These are phyloP conservation scores for Pyrus pyrifolia DNA, from an alignment of 306 rosid species.

Conservation along the genomic window DNA sequence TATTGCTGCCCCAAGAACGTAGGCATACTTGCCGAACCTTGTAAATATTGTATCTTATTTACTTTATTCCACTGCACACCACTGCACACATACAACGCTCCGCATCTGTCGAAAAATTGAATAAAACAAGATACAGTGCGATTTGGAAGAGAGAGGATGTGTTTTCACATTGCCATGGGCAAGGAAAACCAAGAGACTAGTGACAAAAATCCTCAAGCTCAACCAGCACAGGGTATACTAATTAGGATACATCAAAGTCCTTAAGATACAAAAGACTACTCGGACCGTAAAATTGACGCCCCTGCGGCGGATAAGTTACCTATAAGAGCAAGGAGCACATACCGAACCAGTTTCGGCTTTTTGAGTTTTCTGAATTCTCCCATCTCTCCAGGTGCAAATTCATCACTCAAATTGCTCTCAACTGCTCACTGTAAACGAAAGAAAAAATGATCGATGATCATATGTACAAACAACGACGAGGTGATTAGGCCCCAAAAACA, in stretches of 20 bases:
- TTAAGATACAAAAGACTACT: slow-evolving; percentile 25
- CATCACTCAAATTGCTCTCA: slow-evolving; percentile 15
- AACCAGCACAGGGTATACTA: slow-evolving; percentile 17
- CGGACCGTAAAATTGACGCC: slow-evolving; percentile 21
- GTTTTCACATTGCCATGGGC: slow-evolving; percentile 29
- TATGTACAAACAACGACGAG: slow-evolving; percentile 56
- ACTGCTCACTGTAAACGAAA: slow-evolving; percentile 12
- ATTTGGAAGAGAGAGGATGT: slow-evolving; percentile 12
- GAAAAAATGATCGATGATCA: slow-evolving; percentile 25
- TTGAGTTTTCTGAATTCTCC: slow-evolving; percentile 13
- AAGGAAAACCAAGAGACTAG: neutral
- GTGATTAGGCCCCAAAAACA: slow-evolving; percentile 37
- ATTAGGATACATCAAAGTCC: slow-evolving; percentile 22
- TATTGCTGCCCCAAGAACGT: too few relatives aligned
- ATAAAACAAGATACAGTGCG: neutral
- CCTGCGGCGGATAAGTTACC: slow-evolving; percentile 40
- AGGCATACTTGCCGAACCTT: too few relatives aligned
- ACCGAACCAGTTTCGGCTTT: slow-evolving; percentile 41
- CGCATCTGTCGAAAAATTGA: too few relatives aligned
- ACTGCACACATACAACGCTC: neutral
- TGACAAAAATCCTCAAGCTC: slow-evolving; percentile 23
- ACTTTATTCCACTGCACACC: too few relatives aligned
- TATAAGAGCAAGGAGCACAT: slow-evolving; percentile 30
- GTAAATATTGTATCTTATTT: too few relatives aligned
- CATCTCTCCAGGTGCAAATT: slow-evolving; percentile 55